Base-by-base conservation (phyloP, 106 monocot species). In the Phalaenopsis equestris region DNA sequence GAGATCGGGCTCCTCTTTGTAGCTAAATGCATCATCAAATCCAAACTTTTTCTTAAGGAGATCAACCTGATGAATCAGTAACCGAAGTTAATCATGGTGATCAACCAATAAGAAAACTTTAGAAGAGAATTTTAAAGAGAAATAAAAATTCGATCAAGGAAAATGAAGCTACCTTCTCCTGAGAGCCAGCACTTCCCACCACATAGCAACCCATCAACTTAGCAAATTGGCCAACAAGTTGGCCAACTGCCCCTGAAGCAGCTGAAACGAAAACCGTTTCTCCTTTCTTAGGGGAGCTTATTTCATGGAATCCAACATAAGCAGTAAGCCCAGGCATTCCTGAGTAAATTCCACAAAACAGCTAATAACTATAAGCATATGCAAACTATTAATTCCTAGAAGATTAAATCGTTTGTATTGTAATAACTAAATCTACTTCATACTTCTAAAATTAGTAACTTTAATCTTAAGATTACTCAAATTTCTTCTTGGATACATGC, bases 291-390 rank as follows among this genome's bases (percentile, higher is more conserved):
- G 90, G 90, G 68, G 87, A 81, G 41, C 87, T 86, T 67, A 90
- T 84, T 38, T 90, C 86, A 84, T 86, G 76, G 70, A 90, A 88
- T 84, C 87, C 90, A 82, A 72, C 84, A 86, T 90, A 90, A 75
- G 90, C 90, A 46, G 90, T 88, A 77, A 88, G 83, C 11, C 90
- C 87, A 23, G 90, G 87, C 90, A 90, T 90, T 30, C 90, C 90
- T 90, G 37, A 42, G 72, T 46, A 84, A 12, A 79, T 56, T 81
- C 41, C 56, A 75, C 21, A 70, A 76, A 46, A 76, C 8, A 72
- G 38, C 14, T 14, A 64, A 64, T 64, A 16, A 72, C 64, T n/a
- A 64, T 21, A 4, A 64, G 64, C 64, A 64, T 64, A 52, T 52
- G 52, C 52, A 52, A 52, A 52, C 64, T 64, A 64, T 64, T 18